A percentile compares a stretch with the other conserved stretches of the same genome.
phyloP scores from a whole-genome alignment of 139 green algal genomes.

The Chlorella sp. region DNA sequence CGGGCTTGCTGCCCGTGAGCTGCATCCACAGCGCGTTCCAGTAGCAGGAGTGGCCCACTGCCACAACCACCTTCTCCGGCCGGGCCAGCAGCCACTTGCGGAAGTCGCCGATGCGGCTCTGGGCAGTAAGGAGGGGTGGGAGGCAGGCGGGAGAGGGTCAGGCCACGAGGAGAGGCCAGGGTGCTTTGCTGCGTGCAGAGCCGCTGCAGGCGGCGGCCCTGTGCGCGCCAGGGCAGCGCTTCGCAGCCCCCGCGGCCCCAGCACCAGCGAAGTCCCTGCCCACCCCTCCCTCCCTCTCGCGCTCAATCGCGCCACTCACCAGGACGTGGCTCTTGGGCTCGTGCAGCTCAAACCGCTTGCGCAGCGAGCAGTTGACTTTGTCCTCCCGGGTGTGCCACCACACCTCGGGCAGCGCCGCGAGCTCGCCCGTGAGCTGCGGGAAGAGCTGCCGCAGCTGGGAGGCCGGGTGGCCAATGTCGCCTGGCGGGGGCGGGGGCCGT shows the following conservation, averaged over 20 bases:
- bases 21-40: conserved; percentile 52
- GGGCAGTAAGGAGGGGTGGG: not conserved
- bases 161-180: not conserved
- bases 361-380: conserved; percentile 54
- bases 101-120: conserved; percentile 59
- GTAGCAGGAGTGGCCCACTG: conserved; percentile 70
- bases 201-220: not conserved
- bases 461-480: conserved; percentile 63
- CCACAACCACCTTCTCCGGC: conserved; percentile 65
- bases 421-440: conserved; percentile 34
- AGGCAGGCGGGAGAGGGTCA: not conserved
- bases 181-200: not conserved
- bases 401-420: conserved; percentile 53
- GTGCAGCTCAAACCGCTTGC: conserved; percentile 28
- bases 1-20: conserved; percentile 22
- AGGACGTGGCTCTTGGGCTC: conserved; percentile 49
- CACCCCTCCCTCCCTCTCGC: too few species aligned
- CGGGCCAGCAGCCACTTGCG: conserved; percentile 53
- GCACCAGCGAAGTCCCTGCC: too few species aligned
- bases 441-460: conserved; percentile 46
- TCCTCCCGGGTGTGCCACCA: conserved; percentile 63
- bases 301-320: conserved; percentile 7
- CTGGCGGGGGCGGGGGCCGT: too few species aligned
- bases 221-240: not conserved
- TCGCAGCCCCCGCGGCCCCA: too few species aligned